These are phyloP conservation scores for Lichtheimia ornata DNA, from an alignment of 371 early-diverging fungal genomes.

Conservation along the genomic window DNA sequence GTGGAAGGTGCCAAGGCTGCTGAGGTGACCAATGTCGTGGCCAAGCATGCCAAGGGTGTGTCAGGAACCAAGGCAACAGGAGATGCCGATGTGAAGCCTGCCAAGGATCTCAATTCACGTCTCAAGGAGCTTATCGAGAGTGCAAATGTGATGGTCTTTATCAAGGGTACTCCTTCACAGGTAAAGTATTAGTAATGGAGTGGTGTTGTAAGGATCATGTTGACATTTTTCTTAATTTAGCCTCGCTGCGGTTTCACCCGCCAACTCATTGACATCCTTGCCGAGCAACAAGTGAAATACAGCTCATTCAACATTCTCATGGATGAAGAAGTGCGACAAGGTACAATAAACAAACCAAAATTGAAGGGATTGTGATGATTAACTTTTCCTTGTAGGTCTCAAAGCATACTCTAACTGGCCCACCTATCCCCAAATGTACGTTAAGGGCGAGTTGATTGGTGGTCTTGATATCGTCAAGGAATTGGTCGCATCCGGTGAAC, in stretches of 20 bases:
- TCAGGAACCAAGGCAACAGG: constrained; percentile 27
- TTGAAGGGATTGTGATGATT: neutral
- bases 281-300: constrained; percentile 69
- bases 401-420: constrained; percentile 97
- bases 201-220: too few relatives aligned
- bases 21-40: constrained; percentile 69
- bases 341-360: constrained; percentile 27
- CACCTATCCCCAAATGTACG: constrained; percentile 97
- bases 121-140: constrained; percentile 71
- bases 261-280: constrained; percentile 69
- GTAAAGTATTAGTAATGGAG: too few relatives aligned
- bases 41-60: constrained; percentile 69
- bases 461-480: constrained; percentile 96
- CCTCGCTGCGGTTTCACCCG: constrained; percentile 81
- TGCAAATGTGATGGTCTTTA: constrained; percentile 85
- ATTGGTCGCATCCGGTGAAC: constrained; percentile 77
- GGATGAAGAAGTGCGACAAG: constrained; percentile 87
- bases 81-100: constrained; percentile 21
- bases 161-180: constrained; percentile 89
- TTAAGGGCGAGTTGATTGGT: constrained; percentile 96
- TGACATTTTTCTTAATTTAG: constrained; percentile 17
- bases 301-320: constrained; percentile 89
- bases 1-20: constrained; percentile 92
- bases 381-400: constrained; percentile 55
- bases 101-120: constrained; percentile 65